Evolutionary conservation across 495 filamentous ascomycete genomes (phyloP), one percentile per base, ranked within the genome.

Genomic region (Penicillium riverlandense): DNA sequence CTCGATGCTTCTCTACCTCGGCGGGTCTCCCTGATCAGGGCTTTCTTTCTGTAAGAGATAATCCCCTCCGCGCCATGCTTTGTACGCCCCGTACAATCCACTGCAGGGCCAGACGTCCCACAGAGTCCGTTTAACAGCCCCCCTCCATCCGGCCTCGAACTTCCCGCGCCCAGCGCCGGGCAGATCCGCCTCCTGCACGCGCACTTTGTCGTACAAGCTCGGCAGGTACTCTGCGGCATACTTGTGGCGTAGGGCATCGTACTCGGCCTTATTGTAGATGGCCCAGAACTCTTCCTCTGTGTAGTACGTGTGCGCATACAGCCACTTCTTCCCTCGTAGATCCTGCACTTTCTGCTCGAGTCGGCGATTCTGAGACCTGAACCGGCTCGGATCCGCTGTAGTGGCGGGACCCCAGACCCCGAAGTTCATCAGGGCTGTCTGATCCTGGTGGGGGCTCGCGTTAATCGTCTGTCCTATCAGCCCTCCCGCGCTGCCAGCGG

Each of bases 291-390:
- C 75, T 0, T 68, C 49, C 47, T 80, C 70, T 6, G 57, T 59
- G 41, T 75, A 77, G 55, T 75, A 81, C 1, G 74, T 67, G 36
- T 76, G 70, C 28, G 78, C 74, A 54, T 79, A 80, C 6, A 81
- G 61, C 71, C 75, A 79, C 48, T 79, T 79, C 63, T 72, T 72
- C 7, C 87, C 86, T 11, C 81, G 78, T 2, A 90, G 69, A 43
- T 77, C 76, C 10, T 63, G 67, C 8, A 90, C 69, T 42, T 79
- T 79, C 1, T 56, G 49, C 59, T 91, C 87, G 7, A 91, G 61
- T 11, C 71, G 71, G 4, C 79, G 71, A 62, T 90, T 88, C 43
- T 72, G 74, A 0, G 50, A 45, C 7, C 86, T 49, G 40, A 78
- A 82, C 0, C 47, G 55, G 6, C 53, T 43, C 8, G 39, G 39